phyloP scores from a whole-genome alignment of 2,329 filamentous ascomycete genomes.

The Rutstroemia sp. region DNA sequence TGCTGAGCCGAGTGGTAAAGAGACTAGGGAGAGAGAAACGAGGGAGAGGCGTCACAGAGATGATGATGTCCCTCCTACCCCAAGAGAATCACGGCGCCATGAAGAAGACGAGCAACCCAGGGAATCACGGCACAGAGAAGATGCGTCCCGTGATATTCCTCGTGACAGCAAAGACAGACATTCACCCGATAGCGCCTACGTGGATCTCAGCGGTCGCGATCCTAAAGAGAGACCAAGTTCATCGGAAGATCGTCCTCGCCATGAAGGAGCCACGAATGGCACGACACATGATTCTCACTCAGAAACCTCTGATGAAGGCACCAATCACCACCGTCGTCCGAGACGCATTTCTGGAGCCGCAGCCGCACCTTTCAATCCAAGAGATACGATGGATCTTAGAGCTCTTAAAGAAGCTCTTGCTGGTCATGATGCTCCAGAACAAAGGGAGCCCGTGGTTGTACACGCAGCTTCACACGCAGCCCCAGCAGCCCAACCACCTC shows the following conservation, averaged over 20 bases:
- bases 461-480: too few species aligned
- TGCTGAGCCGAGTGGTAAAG: slow-evolving; percentile 19
- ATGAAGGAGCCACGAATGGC: slow-evolving; percentile 12
- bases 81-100: slow-evolving; percentile 1
- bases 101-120: slow-evolving; percentile 3
- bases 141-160: not conserved
- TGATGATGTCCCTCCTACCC: slow-evolving; percentile 7
- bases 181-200: slow-evolving; percentile 11
- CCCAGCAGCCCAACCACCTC: not conserved
- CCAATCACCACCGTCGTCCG: slow-evolving; percentile 12
- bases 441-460: slow-evolving; percentile 12
- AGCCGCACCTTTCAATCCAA: slow-evolving; percentile 27
- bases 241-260: slow-evolving; percentile 21
- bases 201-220: slow-evolving; percentile 30
- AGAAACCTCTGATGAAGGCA: slow-evolving; percentile 21
- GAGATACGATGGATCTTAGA: slow-evolving; percentile 29
- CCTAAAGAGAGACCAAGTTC: slow-evolving; percentile 41
- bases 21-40: slow-evolving; percentile 15
- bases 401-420: slow-evolving; percentile 28
- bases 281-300: slow-evolving; percentile 18
- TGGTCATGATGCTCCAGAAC: slow-evolving; percentile 16
- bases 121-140: slow-evolving; percentile 3
- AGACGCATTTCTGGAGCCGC: slow-evolving; percentile 17
- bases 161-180: slow-evolving; percentile 9
- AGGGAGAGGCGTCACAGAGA: slow-evolving; percentile 21